Evolutionary conservation across 768 basidiomycete genomes (phyloP).

Genomic region (Dacryopinax primogenitus): DNA sequence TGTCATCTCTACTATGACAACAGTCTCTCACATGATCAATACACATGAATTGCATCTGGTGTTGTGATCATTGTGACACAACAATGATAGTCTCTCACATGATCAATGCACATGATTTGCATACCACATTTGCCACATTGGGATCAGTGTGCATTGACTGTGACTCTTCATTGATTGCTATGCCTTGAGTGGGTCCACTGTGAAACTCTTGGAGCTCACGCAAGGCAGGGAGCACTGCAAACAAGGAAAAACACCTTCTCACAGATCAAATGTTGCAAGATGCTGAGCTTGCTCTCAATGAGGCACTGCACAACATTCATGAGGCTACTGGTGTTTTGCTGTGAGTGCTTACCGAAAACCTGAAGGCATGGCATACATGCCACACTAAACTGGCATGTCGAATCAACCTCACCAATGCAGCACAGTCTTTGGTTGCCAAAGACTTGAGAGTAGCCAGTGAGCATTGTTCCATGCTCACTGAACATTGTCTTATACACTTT

Average conservation of each 20-base stretch:
- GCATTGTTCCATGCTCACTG: neutral
- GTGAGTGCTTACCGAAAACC: neutral
- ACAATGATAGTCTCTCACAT: neutral
- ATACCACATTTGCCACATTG: no score
- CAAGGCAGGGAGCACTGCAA: neutral
- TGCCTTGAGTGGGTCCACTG: no score
- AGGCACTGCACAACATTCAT: neutral
- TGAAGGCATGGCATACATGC: neutral
- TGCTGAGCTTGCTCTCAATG: neutral
- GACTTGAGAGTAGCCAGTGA: neutral
- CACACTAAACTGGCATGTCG: neutral
- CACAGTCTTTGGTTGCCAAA: neutral
- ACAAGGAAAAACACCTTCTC: neutral
- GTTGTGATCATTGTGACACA: neutral
- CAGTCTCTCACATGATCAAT: no score
- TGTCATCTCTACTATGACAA: no score
- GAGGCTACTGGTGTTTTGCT: neutral
- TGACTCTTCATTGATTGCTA: no score
- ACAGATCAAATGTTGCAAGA: neutral
- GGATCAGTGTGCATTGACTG: no score
- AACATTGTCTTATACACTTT: neutral
- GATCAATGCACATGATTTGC: neutral
- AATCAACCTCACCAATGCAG: neutral
- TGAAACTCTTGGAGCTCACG: neutral
- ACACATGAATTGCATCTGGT: neutral